Base-by-base conservation (phyloP, 352 stramenopile species). In the Phytophthora citricola region DNA sequence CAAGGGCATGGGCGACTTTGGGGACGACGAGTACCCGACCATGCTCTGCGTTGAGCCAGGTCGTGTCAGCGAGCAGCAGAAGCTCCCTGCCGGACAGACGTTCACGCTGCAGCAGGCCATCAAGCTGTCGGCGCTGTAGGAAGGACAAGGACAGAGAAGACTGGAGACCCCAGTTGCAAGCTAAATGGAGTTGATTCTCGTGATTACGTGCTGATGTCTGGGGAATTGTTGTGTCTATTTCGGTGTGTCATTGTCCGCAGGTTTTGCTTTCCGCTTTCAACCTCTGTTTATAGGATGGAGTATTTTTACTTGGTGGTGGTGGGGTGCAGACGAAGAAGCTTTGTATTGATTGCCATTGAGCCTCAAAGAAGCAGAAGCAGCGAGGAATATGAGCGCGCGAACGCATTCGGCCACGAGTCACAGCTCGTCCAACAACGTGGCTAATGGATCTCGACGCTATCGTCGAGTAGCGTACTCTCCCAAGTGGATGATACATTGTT, bases 11-110 rank as follows among this genome's bases (percentile, higher is more conserved):
- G 72, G 71, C 52, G 96, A 99, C 78, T 98, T 99, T 79, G 92
- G 81, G 36, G 88, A 98, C 65, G 95, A 99, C 45, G 92, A 98
- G 75, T 98, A 98, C 69, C 57, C 90, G 45, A 81, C 88, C 31
- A 99, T 99, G 95, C 84, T 99, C 63, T 99, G 97, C 70, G 87
- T 99, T 41, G 96, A 99, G 74, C 96, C 96, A 10, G 96, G 96
- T 17, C 76, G 87, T 40, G 88, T 95, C 22, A 94, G 81, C 48
- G 65, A 86, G 60, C 69, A 78, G 57, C 85, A 92, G 66, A 79
- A 73, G 53, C 83, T 94, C 27, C 74, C 69, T 12, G 69, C 71
- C 0, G 78, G 79, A 46, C 73, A 81, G 36, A 77, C 81, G 2
- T 93, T 81, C 68, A 90, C 75, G 60, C 73, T 93, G 32, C 83